Evolutionary conservation across 805 yeast species (phyloP).

Genomic region (Lipomyces japonicus): DNA sequence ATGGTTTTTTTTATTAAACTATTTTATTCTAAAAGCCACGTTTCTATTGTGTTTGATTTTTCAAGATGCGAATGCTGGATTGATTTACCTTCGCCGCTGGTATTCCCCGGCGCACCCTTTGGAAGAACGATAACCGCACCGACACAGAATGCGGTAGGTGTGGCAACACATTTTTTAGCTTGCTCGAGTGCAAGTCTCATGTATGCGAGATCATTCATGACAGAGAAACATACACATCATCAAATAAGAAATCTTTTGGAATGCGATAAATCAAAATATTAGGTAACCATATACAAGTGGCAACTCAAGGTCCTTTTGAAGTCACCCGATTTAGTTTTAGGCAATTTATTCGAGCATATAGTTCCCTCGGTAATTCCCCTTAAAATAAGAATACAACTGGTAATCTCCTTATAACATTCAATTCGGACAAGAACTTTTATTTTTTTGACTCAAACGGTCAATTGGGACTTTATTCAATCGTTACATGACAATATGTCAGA

Average conservation of each 20-base stretch:
- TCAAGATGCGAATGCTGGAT: background rate
- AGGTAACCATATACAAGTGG: no score
- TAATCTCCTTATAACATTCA: no score
- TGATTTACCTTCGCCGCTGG: constrained; percentile 8
- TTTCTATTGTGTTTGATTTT: no score
- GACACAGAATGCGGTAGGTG: constrained; percentile 86
- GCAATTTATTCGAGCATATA: no score
- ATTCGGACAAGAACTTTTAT: no score
- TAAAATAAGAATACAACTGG: no score
- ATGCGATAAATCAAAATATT: background rate
- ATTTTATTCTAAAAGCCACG: no score
- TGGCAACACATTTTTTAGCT: constrained; percentile 76
- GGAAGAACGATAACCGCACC: constrained; percentile 65
- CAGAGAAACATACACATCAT: background rate
- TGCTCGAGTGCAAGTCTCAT: constrained; percentile 76
- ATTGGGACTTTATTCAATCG: no score
- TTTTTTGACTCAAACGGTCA: no score
- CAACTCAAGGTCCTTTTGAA: no score
- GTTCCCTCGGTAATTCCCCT: no score
- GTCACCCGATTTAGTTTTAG: no score
- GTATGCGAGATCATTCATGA: constrained; percentile 33
- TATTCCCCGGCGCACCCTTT: constrained; percentile 7
- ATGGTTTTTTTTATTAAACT: background rate
- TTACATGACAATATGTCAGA: constrained; percentile 15
- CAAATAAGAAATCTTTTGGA: background rate